A percentile compares a stretch with the other conserved stretches of the same genome.
phyloP scores from a whole-genome alignment of 2,329 filamentous ascomycete species.

The Xylogone sp. region DNA sequence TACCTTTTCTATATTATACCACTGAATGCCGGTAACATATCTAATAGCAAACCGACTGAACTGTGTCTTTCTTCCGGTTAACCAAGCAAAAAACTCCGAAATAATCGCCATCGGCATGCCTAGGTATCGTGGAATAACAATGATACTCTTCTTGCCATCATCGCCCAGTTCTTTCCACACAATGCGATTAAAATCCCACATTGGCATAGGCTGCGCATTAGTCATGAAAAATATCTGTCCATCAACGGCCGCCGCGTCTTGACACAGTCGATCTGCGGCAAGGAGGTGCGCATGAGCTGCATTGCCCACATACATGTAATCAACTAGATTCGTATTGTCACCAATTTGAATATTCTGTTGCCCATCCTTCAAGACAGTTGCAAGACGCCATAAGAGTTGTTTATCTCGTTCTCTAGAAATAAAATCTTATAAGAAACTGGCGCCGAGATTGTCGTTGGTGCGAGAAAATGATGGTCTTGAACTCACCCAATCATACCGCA shows the following conservation, averaged over 20 bases:
- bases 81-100: background rate
- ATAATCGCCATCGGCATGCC: background rate
- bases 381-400: background rate
- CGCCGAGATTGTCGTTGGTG: background rate
- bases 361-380: background rate
- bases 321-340: constrained; percentile 64
- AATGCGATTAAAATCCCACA: constrained; percentile 82
- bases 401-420: background rate
- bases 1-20: background rate
- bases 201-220: constrained; percentile 83
- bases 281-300: constrained; percentile 78
- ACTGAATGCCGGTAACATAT: background rate
- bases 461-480: background rate
- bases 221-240: constrained; percentile 89
- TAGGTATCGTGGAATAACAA: constrained; percentile 58
- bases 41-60: background rate
- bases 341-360: constrained; percentile 80
- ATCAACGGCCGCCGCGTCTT: constrained; percentile 68
- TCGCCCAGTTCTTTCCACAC: constrained; percentile 63
- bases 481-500: background rate
- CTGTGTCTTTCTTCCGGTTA: background rate
- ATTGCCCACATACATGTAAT: constrained; percentile 68
- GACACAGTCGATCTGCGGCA: constrained; percentile 54
- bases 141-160: background rate
- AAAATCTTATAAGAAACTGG: background rate